Evolutionary conservation across 2,329 filamentous ascomycete genomes (phyloP).

Genomic region (Paecilomyces dactylethromorphus): DNA sequence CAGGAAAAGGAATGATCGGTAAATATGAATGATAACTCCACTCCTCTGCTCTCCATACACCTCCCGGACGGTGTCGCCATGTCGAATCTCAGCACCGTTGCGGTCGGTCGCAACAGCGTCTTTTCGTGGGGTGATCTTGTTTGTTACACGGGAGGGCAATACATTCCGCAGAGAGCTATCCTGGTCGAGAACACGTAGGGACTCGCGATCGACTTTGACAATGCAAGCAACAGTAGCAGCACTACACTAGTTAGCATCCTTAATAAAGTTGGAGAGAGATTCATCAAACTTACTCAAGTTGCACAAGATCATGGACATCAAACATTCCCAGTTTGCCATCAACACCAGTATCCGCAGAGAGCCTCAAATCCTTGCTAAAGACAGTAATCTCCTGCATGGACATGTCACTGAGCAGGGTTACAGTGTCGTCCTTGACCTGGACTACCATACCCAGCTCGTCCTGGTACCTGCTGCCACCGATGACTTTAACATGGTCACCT

Average conservation of each 20-base stretch:
- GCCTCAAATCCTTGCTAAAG: conserved; percentile 92
- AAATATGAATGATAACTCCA: conserved; percentile 88
- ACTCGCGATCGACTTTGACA: conserved; percentile 92
- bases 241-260: conserved; percentile 33
- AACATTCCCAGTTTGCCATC: conserved; percentile 78
- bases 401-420: conserved; percentile 89
- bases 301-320: conserved; percentile 86
- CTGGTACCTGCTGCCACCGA: conserved; percentile 86
- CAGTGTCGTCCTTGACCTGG: conserved; percentile 82
- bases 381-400: conserved; percentile 92
- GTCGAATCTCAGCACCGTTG: conserved; percentile 84
- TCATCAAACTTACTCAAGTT: conserved; percentile 62
- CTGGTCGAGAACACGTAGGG: conserved; percentile 82
- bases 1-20: conserved; percentile 86
- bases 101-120: conserved; percentile 86
- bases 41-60: conserved; percentile 75
- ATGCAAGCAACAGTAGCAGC: conserved; percentile 87
- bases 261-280: conserved; percentile 3
- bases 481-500: conserved; percentile 98
- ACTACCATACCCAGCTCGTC: conserved; percentile 98
- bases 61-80: conserved; percentile 90
- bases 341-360: conserved; percentile 86
- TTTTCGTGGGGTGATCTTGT: conserved; percentile 75
- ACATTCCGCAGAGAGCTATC: conserved; percentile 75
- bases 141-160: conserved; percentile 85